Percentiles rank a stretch among this genome's conserved stretches.
phyloP scores from a whole-genome alignment of 257 asterid species.

The Lycium ferocissimum region DNA sequence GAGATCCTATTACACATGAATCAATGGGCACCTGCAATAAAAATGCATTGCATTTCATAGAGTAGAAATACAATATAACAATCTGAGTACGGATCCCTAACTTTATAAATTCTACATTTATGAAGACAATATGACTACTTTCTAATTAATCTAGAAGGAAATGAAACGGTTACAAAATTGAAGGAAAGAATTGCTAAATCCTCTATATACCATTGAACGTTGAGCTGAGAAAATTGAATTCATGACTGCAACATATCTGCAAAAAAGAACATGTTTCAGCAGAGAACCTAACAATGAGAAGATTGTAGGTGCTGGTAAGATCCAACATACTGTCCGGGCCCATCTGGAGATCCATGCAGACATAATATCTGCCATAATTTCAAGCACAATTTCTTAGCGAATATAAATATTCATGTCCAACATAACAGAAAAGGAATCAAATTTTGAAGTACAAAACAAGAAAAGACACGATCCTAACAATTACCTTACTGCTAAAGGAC shows the following conservation, averaged over 20 bases:
- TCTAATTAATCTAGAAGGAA: constrained; percentile 21
- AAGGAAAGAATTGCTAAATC: background rate
- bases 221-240: constrained; percentile 97
- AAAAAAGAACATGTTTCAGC: background rate
- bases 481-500: background rate
- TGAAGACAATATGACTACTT: background rate
- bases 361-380: constrained; percentile 78
- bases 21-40: constrained; percentile 82
- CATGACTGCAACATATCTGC: constrained; percentile 96
- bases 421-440: background rate
- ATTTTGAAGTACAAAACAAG: background rate
- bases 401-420: constrained; percentile 3
- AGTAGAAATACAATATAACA: background rate
- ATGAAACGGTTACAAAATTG: constrained; percentile 12
- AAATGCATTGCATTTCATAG: background rate
- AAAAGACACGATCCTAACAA: background rate
- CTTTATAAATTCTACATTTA: background rate
- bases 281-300: constrained; percentile 34
- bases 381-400: constrained; percentile 35
- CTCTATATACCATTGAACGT: constrained; percentile 72
- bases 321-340: constrained; percentile 87
- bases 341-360: constrained; percentile 97
- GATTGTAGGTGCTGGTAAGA: constrained; percentile 20
- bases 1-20: constrained; percentile 84
- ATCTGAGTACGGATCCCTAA: constrained; percentile 19